Percentiles rank a stretch among this genome's conserved stretches.
phyloP scores from a whole-genome alignment of 345 rosid species.

The Salix brachista region DNA sequence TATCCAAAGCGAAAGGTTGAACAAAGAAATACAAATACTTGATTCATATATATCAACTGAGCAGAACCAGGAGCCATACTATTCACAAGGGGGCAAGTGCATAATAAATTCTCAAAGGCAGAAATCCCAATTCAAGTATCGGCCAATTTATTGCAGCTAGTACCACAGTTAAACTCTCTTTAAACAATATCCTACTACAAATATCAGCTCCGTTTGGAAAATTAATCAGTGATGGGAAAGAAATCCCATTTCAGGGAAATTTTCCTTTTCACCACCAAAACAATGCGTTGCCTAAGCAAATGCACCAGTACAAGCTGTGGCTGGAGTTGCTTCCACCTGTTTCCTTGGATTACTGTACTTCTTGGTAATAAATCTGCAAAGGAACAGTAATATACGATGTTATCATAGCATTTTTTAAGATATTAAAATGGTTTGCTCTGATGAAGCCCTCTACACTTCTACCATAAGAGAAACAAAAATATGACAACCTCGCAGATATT shows the following conservation, averaged over 20 bases:
- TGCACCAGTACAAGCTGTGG: constrained; percentile 68
- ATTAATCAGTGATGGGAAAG: neutral
- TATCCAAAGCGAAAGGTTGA: neutral
- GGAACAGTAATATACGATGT: neutral
- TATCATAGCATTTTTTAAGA: neutral
- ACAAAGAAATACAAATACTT: neutral
- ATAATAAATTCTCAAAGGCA: neutral
- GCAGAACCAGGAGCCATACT: neutral
- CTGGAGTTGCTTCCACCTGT: constrained; percentile 59
- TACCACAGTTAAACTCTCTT: neutral
- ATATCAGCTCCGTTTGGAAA: constrained; percentile 8
- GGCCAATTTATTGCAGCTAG: constrained; percentile 9
- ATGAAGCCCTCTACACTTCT: neutral
- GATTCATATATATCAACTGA: neutral
- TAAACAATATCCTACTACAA: neutral
- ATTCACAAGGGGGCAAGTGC: neutral
- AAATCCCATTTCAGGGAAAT: neutral
- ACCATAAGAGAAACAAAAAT: neutral
- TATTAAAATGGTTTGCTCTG: neutral
- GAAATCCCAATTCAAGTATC: neutral
- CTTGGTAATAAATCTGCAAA: constrained; percentile 77
- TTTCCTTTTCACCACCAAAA: neutral
- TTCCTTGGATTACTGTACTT: constrained; percentile 63
- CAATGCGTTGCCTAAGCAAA: constrained; percentile 34
- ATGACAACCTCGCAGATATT: neutral